phyloP scores from a whole-genome alignment of 2,329 filamentous ascomycete species.

The Fusarium coicis region DNA sequence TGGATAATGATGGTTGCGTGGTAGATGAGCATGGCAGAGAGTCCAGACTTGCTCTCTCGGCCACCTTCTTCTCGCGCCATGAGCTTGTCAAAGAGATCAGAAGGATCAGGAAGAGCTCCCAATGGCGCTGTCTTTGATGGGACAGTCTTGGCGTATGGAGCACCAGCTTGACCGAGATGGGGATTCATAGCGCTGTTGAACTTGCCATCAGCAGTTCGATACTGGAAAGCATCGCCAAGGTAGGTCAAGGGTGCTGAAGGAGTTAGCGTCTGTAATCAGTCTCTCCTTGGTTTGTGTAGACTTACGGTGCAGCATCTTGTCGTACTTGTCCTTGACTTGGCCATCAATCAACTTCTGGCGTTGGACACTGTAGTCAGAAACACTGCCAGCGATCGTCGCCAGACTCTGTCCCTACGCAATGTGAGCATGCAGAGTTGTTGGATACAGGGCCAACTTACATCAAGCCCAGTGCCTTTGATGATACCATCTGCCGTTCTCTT shows the following conservation, averaged over 20 bases:
- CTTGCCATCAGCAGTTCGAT: constrained; percentile 44
- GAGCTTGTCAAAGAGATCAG: constrained; percentile 46
- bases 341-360: constrained; percentile 9
- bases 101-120: constrained; percentile 45
- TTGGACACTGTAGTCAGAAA: constrained; percentile 1
- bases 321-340: constrained; percentile 35
- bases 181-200: constrained; percentile 45
- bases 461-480: not conserved
- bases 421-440: not conserved
- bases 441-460: not conserved
- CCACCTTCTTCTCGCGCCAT: constrained; percentile 40
- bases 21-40: constrained; percentile 60
- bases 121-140: constrained; percentile 38
- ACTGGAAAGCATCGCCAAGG: constrained; percentile 40
- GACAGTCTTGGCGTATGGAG: constrained; percentile 46
- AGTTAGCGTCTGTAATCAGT: not conserved
- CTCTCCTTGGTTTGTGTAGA: rapidly evolving
- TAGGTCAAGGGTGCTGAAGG: constrained; percentile 24
- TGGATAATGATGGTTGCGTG: constrained; percentile 64
- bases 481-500: not conserved
- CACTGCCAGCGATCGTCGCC: not conserved
- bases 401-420: not conserved
- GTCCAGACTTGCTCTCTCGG: constrained; percentile 52
- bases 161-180: constrained; percentile 46
- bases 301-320: constrained; percentile 37